Conservation (phyloP, 1,139 yeast species). For the Geotrichum histeridarum region DNA sequence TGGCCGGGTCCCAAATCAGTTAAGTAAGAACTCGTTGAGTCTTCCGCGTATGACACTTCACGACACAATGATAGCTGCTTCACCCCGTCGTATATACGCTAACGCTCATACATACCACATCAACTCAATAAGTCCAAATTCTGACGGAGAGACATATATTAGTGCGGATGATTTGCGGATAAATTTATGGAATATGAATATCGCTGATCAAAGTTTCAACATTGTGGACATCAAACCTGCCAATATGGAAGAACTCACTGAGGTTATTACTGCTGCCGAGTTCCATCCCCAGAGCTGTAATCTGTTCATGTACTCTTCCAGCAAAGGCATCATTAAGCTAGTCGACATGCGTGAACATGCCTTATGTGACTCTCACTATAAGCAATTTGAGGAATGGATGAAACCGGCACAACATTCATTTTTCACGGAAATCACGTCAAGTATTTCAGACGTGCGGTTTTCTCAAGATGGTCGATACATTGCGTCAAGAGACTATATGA, state of each 20-base stretch:
- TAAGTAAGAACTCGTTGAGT: conserved; percentile 44
- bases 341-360: conserved; percentile 97
- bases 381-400: conserved; percentile 82
- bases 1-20: conserved; percentile 28
- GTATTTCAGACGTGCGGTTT: conserved; percentile 90
- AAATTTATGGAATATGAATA: conserved; percentile 90
- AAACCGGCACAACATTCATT: conserved; percentile 92
- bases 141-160: conserved; percentile 92
- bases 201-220: conserved; percentile 89
- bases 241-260: conserved; percentile 97
- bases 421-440: conserved; percentile 92
- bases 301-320: conserved; percentile 91
- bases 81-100: conserved; percentile 84
- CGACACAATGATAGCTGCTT: conserved; percentile 91
- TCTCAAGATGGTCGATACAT: conserved; percentile 89
- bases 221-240: conserved; percentile 97
- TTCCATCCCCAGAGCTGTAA: conserved; percentile 94
- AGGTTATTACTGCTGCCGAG: conserved; percentile 95
- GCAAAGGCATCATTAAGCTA: conserved; percentile 90
- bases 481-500: conserved; percentile 92
- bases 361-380: conserved; percentile 84
- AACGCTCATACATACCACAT: conserved; percentile 98
- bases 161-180: conserved; percentile 92
- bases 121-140: conserved; percentile 88
- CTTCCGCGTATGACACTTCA: conserved; percentile 86